Evolutionary conservation across 495 filamentous ascomycete species (phyloP).

Genomic region (Staphylotrichum longicolle): DNA sequence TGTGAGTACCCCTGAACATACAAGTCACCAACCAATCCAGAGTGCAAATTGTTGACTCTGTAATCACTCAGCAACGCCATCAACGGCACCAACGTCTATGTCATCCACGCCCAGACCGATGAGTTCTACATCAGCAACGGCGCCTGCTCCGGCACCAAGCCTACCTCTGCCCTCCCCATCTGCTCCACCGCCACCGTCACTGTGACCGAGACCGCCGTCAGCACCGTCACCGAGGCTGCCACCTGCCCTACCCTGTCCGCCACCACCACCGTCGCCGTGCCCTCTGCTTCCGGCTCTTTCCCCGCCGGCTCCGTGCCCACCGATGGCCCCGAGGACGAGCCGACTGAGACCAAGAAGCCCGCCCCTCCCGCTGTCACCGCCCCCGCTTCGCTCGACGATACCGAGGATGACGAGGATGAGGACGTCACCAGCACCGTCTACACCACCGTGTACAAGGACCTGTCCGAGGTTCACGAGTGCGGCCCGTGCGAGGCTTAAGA

Average conservation of each 20-base stretch:
- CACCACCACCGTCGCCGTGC: neutral
- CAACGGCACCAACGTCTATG: conserved; percentile 51
- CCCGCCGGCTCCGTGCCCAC: too few species aligned
- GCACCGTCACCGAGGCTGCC: conserved; percentile 14
- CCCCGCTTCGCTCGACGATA: conserved; percentile 15
- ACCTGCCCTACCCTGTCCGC: neutral
- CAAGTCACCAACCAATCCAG: too few species aligned
- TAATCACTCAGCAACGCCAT: conserved; percentile 39
- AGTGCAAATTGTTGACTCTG: neutral
- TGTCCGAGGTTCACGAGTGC: conserved; percentile 25
- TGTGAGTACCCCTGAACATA: conserved; percentile 23
- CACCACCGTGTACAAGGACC: conserved; percentile 30
- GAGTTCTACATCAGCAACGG: conserved; percentile 40
- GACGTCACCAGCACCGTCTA: conserved; percentile 28
- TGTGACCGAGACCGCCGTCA: conserved; percentile 30
- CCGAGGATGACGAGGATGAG: neutral
- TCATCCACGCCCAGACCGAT: conserved; percentile 48
- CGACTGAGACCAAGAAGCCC: neutral
- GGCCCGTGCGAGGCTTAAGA: conserved; percentile 4
- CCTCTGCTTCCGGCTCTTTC: neutral
- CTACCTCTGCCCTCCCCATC: conserved; percentile 1
- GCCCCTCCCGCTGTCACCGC: conserved; percentile 1
- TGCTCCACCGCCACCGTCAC: conserved; percentile 30
- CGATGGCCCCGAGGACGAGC: neutral
- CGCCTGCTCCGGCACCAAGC: conserved; percentile 23